Percentiles rank a stretch among this genome's conserved stretches.
phyloP scores from a whole-genome alignment of 23 red algal genomes.

The Chondrus crispus region DNA sequence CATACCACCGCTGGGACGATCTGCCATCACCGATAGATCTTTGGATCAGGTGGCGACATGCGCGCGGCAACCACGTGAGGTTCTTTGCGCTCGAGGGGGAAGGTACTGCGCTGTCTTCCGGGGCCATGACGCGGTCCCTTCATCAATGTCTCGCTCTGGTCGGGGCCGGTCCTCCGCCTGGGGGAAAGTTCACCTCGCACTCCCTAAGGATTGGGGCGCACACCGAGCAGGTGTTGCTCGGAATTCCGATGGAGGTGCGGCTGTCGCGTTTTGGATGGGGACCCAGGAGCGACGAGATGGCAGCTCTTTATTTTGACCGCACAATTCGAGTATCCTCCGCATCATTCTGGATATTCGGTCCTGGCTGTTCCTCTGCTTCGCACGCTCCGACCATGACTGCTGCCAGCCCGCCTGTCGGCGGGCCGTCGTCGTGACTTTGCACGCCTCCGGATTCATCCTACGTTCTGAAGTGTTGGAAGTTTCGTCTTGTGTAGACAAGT shows the following conservation, averaged over 20 bases:
- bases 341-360: conserved; percentile 37
- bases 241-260: no score
- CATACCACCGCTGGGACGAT: neutral
- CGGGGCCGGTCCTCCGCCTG: no score
- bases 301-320: no score
- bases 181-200: no score
- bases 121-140: neutral
- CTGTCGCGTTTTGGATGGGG: no score
- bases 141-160: neutral
- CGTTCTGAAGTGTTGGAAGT: neutral
- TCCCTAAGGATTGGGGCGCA: no score
- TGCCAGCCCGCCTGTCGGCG: neutral
- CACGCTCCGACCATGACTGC: no score
- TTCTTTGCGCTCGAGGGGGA: neutral
- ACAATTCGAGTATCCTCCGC: neutral
- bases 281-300: no score
- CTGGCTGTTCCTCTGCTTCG: neutral
- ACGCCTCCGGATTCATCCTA: neutral
- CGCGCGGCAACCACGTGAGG: neutral
- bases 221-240: no score
- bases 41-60: neutral
- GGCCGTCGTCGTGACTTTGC: neutral
- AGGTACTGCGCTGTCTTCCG: neutral
- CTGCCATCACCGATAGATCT: neutral
- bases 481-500: conserved; percentile 19